Conservation (phyloP, 2,329 filamentous ascomycete species). For the Colletotrichum tropicicola region DNA sequence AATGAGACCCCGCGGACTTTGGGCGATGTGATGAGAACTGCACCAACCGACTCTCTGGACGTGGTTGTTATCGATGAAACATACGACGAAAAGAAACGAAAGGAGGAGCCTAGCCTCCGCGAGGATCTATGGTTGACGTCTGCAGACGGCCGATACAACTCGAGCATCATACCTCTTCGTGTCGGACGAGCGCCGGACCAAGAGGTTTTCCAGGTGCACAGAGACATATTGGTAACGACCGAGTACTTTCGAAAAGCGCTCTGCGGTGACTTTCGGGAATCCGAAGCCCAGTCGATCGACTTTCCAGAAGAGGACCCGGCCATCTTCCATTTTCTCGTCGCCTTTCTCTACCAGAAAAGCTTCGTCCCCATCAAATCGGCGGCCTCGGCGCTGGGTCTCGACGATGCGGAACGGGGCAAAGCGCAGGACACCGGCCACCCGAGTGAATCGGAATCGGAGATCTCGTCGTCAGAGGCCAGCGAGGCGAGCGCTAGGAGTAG, state of each 20-base stretch:
- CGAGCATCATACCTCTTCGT: constrained; percentile 52
- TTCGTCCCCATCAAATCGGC: constrained; percentile 56
- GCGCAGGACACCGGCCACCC: constrained; percentile 40
- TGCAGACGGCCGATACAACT: constrained; percentile 57
- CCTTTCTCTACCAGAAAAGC: constrained; percentile 58
- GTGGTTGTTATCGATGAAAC: constrained; percentile 49
- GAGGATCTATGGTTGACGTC: constrained; percentile 60
- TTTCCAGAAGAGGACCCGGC: constrained; percentile 60
- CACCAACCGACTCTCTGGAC: constrained; percentile 44
- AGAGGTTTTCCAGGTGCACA: constrained; percentile 60
- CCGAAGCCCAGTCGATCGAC: constrained; percentile 54
- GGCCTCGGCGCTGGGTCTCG: constrained; percentile 48
- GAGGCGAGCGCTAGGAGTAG: constrained; percentile 46
- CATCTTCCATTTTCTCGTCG: constrained; percentile 60
- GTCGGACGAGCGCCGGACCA: constrained; percentile 50
- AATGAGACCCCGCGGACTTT: constrained; percentile 37
- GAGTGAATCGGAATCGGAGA: constrained; percentile 44
- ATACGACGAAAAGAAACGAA: constrained; percentile 39
- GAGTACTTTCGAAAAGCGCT: constrained; percentile 60
- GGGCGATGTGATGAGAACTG: constrained; percentile 50
- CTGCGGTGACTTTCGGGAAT: constrained; percentile 56
- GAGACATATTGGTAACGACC: constrained; percentile 52
- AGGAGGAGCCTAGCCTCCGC: constrained; percentile 47
- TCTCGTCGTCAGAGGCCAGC: constrained; percentile 42
- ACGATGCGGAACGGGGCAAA: constrained; percentile 54